Conservation (phyloP, 441 rosid genomes). For the Arabidopsis lyrata region DNA sequence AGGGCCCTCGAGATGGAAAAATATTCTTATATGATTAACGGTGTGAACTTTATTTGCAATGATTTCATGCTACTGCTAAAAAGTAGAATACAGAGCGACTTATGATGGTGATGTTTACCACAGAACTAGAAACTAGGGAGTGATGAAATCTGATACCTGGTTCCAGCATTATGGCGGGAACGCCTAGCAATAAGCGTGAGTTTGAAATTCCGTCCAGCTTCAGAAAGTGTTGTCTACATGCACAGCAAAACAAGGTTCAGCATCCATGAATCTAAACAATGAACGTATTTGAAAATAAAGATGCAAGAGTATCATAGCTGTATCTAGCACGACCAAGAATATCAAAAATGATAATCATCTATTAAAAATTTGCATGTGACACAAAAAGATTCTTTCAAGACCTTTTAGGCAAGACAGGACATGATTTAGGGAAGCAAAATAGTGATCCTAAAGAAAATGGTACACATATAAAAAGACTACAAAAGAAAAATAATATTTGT, state of each 20-base stretch:
- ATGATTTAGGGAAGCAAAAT: conserved; percentile 7
- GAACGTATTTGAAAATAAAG: conserved; percentile 12
- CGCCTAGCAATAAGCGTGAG: conserved; percentile 96
- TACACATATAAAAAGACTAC: neutral
- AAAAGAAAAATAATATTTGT: neutral
- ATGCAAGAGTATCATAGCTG: conserved; percentile 31
- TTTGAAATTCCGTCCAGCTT: conserved; percentile 75
- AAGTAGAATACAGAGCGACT: neutral
- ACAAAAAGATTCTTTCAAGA: conserved; percentile 11
- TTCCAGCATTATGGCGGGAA: conserved; percentile 98
- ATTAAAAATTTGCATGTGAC: conserved; percentile 6
- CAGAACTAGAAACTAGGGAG: neutral
- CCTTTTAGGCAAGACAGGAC: conserved; percentile 27
- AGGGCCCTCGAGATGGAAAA: neutral
- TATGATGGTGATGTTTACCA: conserved; percentile 11
- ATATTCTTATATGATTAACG: neutral
- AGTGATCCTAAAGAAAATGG: conserved; percentile 12
- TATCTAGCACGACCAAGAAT: conserved; percentile 23
- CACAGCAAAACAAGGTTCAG: conserved; percentile 33
- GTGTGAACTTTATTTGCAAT: neutral
- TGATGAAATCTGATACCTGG: conserved; percentile 61
- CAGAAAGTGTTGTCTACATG: conserved; percentile 71
- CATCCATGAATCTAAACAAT: conserved; percentile 8
- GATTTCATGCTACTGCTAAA: conserved; percentile 1
- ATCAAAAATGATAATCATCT: conserved; percentile 10